Percentiles rank a stretch among this genome's conserved stretches.
These are phyloP conservation scores for Pelargonium citronellum DNA, from an alignment of 441 rosid species.

Conservation along the genomic window DNA sequence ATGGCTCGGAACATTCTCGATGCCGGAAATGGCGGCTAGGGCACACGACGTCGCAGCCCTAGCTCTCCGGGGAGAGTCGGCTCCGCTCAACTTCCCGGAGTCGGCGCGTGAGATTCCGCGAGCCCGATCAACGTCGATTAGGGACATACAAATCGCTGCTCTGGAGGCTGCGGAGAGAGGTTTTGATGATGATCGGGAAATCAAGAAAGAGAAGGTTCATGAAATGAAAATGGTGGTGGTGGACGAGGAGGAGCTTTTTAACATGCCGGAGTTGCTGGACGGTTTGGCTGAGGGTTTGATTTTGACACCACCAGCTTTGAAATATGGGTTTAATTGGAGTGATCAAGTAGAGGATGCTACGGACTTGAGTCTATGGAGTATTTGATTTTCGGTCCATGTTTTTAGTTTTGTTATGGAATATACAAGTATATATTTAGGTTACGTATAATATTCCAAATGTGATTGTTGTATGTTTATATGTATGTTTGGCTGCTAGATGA, in stretches of 20 bases:
- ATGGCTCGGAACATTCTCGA: constrained; percentile 60
- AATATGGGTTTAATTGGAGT: constrained; percentile 23
- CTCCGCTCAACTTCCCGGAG: too few species aligned
- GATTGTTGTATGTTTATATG: too few species aligned
- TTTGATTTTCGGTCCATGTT: too few species aligned
- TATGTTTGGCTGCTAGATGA: too few species aligned
- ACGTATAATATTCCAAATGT: too few species aligned
- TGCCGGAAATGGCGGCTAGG: constrained; percentile 53
- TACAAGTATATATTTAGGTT: too few species aligned
- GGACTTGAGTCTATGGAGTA: constrained; percentile 36
- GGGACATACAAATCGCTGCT: constrained; percentile 44
- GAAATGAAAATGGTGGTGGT: too few species aligned
- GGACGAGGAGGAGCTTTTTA: constrained; percentile 53
- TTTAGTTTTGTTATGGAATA: too few species aligned
- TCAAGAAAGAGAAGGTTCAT: too few species aligned
- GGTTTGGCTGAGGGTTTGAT: constrained; percentile 51
- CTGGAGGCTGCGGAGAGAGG: constrained; percentile 27
- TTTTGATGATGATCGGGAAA: too few species aligned
- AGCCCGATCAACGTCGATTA: constrained; percentile 31
- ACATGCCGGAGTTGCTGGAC: constrained; percentile 41
- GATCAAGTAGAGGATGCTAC: constrained; percentile 7
- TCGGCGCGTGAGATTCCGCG: too few species aligned
- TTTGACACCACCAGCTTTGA: constrained; percentile 35
- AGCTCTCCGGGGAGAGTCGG: constrained; percentile 39
- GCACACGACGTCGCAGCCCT: constrained; percentile 61